Base-by-base conservation (phyloP, 768 basidiomycete genomes). In the Cyathus striatus region DNA sequence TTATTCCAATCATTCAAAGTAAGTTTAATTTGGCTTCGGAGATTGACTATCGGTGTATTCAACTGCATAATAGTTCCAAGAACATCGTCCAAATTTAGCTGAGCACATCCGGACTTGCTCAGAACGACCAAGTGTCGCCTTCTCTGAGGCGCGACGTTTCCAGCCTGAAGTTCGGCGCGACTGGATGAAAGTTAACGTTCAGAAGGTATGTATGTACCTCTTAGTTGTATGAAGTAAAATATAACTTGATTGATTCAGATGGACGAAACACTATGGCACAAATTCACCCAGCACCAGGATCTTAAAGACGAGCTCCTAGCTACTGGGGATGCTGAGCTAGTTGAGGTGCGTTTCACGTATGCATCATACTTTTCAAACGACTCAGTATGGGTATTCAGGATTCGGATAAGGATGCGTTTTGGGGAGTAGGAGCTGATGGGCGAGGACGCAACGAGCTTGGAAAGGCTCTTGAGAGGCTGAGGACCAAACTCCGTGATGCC, bases 1-100 rank as follows among this genome's bases (percentile, higher is more conserved):
- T 71, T 87, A 9, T 87, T 85, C 53, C 85, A 87, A 50, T 80
- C 85, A 2, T 75, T 86, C 63, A 86, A 85, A 57, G 82, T 80
- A 42, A 9, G 58, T 49, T 4, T 10, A n/a, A 3, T 5, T 23
- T 24, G 45, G 9, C 5, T 22, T 24, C 22, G 27, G 13, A 24
- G 18, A 27, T 13, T 20, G 18, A 12, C 36, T 23, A 18, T 32
- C 36, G 35, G n/a, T 36, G 42, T 40, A 46, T 38, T 47, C 40
- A 23, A 46, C 36, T 20, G 6, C 46, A n/a, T n/a, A n/a, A n/a
- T n/a, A 86, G 81, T 87, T 86, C 49, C 65, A 81, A 44, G 69
- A 70, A 3, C 68, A 75, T 51, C 65, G 73, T 9, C 82, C 82
- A 13, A 69, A 74, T 42, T 68, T 86, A 13, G 84, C 83, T 6